These are phyloP conservation scores for Theileria orientalis DNA, from an alignment of 169 alveolate species.

Conservation along the genomic window DNA sequence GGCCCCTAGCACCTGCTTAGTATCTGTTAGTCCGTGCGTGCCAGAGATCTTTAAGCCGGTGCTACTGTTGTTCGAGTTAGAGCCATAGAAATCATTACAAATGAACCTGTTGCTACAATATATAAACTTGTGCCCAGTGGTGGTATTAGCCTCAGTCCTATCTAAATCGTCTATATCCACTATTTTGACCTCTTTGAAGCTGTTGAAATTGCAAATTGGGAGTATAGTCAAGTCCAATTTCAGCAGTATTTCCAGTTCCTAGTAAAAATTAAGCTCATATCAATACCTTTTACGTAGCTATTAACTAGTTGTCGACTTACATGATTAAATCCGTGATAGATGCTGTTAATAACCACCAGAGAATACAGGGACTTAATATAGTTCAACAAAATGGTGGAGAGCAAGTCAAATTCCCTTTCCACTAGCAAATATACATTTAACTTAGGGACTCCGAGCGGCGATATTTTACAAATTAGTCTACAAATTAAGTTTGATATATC, in stretches of 20 bases:
- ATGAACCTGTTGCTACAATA: too few species aligned
- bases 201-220: neutral
- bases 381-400: conserved; percentile 43
- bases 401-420: conserved; percentile 14
- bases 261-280: too few species aligned
- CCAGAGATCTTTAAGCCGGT: too few species aligned
- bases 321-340: neutral
- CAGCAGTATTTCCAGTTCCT: neutral
- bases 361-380: conserved; percentile 49
- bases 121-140: too few species aligned
- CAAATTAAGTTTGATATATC: conserved; percentile 41
- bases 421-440: conserved; percentile 30
- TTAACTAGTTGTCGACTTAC: neutral
- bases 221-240: conserved; percentile 7
- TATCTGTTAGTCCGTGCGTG: too few species aligned
- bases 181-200: neutral
- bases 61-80: too few species aligned
- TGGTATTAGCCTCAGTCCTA: too few species aligned
- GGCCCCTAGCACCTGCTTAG: too few species aligned
- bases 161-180: neutral
- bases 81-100: too few species aligned
- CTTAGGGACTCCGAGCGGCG: conserved; percentile 10
- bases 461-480: conserved; percentile 1
- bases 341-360: conserved; percentile 4
- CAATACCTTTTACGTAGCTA: too few species aligned